Conservation (phyloP, 768 basidiomycete genomes). For the Kwoniella shandongensis region DNA sequence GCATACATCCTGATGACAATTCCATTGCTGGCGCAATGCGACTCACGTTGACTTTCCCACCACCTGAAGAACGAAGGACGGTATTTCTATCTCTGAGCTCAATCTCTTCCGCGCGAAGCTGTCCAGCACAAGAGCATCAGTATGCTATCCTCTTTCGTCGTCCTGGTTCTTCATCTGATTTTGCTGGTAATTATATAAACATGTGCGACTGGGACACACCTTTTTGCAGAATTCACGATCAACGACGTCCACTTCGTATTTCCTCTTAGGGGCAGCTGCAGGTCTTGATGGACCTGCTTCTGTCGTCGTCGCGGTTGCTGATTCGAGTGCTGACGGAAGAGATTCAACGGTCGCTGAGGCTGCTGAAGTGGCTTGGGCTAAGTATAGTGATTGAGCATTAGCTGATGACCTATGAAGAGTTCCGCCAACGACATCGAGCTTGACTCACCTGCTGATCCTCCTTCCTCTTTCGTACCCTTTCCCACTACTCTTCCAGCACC, state of each 20-base stretch:
- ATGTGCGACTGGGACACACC: slow-evolving; percentile 68
- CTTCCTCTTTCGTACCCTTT: slow-evolving; percentile 53
- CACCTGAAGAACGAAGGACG: slow-evolving; percentile 63
- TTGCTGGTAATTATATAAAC: no score
- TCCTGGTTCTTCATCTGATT: no score
- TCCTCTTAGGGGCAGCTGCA: slow-evolving; percentile 63
- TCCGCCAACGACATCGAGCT: no score
- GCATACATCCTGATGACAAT: no score
- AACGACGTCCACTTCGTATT: slow-evolving; percentile 72
- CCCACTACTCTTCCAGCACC: slow-evolving; percentile 61
- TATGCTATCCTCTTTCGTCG: no score
- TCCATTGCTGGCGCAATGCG: not conserved
- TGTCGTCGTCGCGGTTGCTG: slow-evolving; percentile 9
- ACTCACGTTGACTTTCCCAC: slow-evolving; percentile 78
- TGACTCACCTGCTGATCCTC: slow-evolving; percentile 9
- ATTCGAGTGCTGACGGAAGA: slow-evolving; percentile 17
- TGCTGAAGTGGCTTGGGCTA: slow-evolving; percentile 12
- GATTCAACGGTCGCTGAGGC: slow-evolving; percentile 24
- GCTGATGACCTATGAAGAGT: not conserved
- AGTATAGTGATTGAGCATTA: not conserved
- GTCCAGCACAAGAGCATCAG: not conserved
- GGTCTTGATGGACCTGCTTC: slow-evolving; percentile 50
- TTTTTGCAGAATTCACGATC: slow-evolving; percentile 86
- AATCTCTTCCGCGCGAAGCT: slow-evolving; percentile 58
- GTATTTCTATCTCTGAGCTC: slow-evolving; percentile 69